Evolutionary conservation across 2,329 filamentous ascomycete species (phyloP).

Genomic region (Botrytis galanthina): DNA sequence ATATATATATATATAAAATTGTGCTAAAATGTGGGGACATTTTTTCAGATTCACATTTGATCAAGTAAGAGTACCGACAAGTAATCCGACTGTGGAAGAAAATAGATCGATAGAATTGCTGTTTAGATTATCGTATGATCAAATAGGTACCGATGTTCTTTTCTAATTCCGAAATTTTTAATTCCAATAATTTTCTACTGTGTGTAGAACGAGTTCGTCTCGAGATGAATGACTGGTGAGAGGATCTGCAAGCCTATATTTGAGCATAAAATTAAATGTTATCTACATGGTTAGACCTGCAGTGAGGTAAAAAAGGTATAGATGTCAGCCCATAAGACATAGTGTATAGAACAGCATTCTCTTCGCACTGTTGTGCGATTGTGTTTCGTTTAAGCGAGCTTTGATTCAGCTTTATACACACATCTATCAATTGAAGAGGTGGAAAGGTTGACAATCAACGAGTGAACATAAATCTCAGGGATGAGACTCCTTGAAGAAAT

Average conservation of each 20-base stretch:
- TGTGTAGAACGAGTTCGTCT: not conserved
- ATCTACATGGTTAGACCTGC: not conserved
- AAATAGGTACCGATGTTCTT: rapidly evolving
- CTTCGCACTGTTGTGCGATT: not conserved
- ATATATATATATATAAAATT: too few species aligned
- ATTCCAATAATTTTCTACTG: not conserved
- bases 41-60: not conserved
- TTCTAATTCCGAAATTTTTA: not conserved
- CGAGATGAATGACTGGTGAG: not conserved
- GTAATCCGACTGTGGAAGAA: not conserved
- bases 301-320: not conserved
- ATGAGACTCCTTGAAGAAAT: not conserved
- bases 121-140: not conserved
- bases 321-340: not conserved
- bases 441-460: not conserved
- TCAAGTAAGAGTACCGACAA: not conserved
- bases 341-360: not conserved
- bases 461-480: not conserved
- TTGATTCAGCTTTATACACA: not conserved
- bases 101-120: not conserved
- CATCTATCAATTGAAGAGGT: not conserved
- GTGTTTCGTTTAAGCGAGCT: not conserved
- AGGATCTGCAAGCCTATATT: not conserved
- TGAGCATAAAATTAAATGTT: not conserved
- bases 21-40: not conserved